These are phyloP conservation scores for Astrephomene gubernaculifera DNA, from an alignment of 139 green algal genomes.

Conservation along the genomic window DNA sequence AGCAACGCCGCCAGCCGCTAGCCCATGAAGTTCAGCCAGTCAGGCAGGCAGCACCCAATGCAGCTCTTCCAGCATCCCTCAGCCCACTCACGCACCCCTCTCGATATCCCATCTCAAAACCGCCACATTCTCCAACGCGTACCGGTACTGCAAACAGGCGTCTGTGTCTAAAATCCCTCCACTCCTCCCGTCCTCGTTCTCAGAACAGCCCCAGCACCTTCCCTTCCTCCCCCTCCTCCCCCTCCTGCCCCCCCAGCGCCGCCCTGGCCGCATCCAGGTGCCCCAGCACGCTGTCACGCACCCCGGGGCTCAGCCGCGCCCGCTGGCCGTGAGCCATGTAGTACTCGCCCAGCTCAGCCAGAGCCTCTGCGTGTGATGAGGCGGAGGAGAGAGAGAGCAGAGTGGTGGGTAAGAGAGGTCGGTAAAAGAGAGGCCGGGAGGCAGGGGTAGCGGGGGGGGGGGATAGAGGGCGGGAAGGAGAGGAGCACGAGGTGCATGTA, in stretches of 20 bases:
- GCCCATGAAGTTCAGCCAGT: too few species aligned
- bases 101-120: too few species aligned
- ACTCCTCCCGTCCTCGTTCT: background rate
- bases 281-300: slow-evolving; percentile 32
- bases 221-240: background rate
- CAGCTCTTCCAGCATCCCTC: too few species aligned
- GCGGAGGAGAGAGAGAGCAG: background rate
- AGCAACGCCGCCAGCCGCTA: too few species aligned
- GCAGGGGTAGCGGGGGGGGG: too few species aligned
- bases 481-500: background rate
- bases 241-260: background rate
- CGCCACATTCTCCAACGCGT: too few species aligned
- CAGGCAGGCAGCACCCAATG: too few species aligned
- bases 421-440: background rate
- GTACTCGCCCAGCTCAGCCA: slow-evolving; percentile 58
- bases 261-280: background rate
- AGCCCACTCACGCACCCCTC: too few species aligned
- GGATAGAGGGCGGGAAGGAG: background rate
- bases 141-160: too few species aligned
- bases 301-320: background rate
- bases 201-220: slow-evolving; percentile 17
- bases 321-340: slow-evolving; percentile 46
- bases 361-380: background rate
- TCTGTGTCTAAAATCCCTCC: background rate
- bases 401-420: background rate